Evolutionary conservation across 805 yeast species (phyloP), one percentile per base, ranked within the genome.

Genomic region (Wickerhamomyces queroliae): DNA sequence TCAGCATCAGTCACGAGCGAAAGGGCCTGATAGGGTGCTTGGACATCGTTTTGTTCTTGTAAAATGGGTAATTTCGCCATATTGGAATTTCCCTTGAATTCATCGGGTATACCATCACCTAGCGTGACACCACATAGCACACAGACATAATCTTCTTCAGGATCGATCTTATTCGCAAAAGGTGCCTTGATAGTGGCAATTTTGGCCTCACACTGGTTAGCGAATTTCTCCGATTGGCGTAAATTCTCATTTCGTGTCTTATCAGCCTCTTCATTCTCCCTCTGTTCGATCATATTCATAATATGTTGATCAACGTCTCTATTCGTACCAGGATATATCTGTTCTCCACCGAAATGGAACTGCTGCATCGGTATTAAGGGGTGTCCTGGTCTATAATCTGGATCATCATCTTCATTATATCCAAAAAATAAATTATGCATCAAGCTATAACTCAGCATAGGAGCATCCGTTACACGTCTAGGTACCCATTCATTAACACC

Each of bases 41-140:
- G 65, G n/a, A 69, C 50, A 44, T 60, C 51, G 55, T 59, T 52
- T 45, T 59, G 52, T 45, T 59, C 50, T 10, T 55, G 63, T 10
- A 64, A 31, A 10, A 50, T 50, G 22, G 54, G 56, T 38, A 67
- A 57, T 3, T 63, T 47, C 5, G 47, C 49, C 15, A 54, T 56
- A 24, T 37, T 17, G 20, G 30, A 8, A 43, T 58, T 35, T 39
- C 74, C 65, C 35, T 53, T 52, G 46, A 72, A 76, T 15, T 67
- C 74, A 1, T 54, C 63, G 0, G 88, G 84, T 5, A 83, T 74
- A 0, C 95, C 95, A 35, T 69, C 74, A 3, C 93, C 93, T n/a
- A 88, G 61, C 3, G 66, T 71, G 0, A 76, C 72, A 1, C 88
- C 90, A 63, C 96, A 88, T 21, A 83, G 59, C 24, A 74, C 74